phyloP scores from a whole-genome alignment of 164 flowering plant species.

The Buxus sempervirens region DNA sequence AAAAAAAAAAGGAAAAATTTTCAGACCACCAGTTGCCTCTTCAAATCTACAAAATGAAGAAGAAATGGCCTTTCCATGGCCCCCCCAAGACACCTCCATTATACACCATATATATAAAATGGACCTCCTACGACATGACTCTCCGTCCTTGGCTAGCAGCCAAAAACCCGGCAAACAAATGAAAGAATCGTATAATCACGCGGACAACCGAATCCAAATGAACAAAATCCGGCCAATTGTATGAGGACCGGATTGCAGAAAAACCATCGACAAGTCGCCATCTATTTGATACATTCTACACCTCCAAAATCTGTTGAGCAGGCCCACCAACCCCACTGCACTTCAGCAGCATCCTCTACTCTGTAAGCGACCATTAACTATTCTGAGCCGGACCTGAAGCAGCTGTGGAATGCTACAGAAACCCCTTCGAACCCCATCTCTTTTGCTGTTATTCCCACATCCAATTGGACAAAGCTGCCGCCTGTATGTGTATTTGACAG shows the following conservation, averaged over 20 bases:
- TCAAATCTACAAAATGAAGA: no score
- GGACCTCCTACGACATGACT: background rate
- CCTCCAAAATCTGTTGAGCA: background rate
- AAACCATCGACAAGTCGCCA: constrained; percentile 10
- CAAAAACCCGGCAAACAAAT: constrained; percentile 25
- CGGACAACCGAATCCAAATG: constrained; percentile 10
- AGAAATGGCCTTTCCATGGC: no score
- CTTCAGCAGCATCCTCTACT: no score
- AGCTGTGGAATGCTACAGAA: background rate
- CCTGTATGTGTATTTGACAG: background rate
- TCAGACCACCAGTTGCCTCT: no score
- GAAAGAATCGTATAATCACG: constrained; percentile 32
- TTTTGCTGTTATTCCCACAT: background rate
- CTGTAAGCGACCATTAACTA: constrained; percentile 6
- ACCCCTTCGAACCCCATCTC: constrained; percentile 3
- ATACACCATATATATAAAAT: constrained; percentile 1
- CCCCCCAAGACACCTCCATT: constrained; percentile 11
- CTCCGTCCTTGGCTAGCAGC: constrained; percentile 2
- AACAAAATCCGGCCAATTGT: constrained; percentile 1
- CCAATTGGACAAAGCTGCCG: background rate
- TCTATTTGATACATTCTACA: constrained; percentile 3
- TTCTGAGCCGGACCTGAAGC: background rate
- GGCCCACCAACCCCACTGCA: constrained; percentile 7
- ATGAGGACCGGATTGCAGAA: background rate
- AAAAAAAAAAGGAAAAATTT: no score